Evolutionary conservation across 352 stramenopile genomes (phyloP), one percentile per base, ranked within the genome.

Genomic region (Peronospora belbahrii): DNA sequence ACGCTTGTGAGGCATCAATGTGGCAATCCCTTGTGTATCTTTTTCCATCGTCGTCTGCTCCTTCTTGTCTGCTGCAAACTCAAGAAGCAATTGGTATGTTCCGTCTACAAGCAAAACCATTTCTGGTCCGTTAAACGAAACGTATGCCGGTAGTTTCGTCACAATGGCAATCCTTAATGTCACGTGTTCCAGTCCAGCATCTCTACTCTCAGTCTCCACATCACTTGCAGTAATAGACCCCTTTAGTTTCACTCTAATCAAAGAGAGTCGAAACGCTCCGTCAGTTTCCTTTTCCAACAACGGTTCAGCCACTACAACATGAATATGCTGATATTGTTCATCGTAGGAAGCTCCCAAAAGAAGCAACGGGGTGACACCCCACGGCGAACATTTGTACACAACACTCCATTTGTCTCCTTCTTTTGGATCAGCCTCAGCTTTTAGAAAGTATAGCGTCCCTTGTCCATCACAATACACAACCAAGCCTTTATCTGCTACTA

Each of bases 381-480:
- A 51, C 31, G 76, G 74, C 9, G 62, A 47, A 46, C 74, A 85
- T 32, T 83, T 64, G 38, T 84, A 84, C 20, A 80, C 14, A 0
- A 52, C 18, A 24, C 48, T 56, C 71, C 74, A 87, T 10, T 53
- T 57, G 10, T 58, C 33, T 23, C 48, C 65, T 23, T 56, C 17
- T 5, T 55, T 28, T 2, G n/a, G n/a, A n/a, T 66, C 54, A 0
- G 39, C 42, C 14, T 70, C 54, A 4, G 56, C 60, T 54, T 74
- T 72, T 9, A 87, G 20, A 39, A 83, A 70, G 25, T 74, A 52
- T 35, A 90, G n/a, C 20, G 51, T 62, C 4, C 74, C 76, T 15
- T 70, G 62, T 20, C 79, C 79, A 30, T 90, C 79, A 41, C 71
- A 74, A 40, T 79, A 74, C 2, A 83, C 69, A 8, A 90, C n/a